Base-by-base conservation (phyloP, 768 basidiomycete genomes). In the Macrocybe gigantea region DNA sequence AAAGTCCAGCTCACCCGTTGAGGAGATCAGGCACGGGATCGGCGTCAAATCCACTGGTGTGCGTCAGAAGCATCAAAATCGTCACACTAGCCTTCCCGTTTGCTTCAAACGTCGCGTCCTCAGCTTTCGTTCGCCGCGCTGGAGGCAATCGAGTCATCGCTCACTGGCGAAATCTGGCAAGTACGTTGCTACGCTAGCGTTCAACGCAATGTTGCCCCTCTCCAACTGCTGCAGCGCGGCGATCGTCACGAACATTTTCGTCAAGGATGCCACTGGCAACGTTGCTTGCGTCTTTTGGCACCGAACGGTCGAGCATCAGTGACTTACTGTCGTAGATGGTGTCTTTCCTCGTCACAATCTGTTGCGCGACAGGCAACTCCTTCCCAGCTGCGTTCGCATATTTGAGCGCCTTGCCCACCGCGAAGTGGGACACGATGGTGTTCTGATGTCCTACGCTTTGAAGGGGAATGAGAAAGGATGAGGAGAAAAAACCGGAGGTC, bases 211-310 rank as follows among this genome's bases (percentile, higher is more conserved):
- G 15, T 36, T 52, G 1, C 58, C 54, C 15, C 48, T 45, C 9
- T 63, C 62, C 33, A 63, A 48, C 47, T 63, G 62, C 34, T 63
- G 60, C 48, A 63, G 44, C 5, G 56, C 57, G 1, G 53, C 52
- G 31, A 63, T 59, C 31, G 60, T 55, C 4, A 60, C 61, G 43
- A 63, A 61, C 54, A 63, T 46, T 44, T 63, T 63, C 33, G 62
- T 61, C 38, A 63, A 49, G n/a, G 62, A 63, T 2, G 62, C 62
- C 62, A 63, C 62, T 63, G 35, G 14, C 15, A 44, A 29, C 32
- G 13, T 8, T 11, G 7, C 40, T 36, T 46, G 13, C 10, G 14
- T 42, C 7, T 13, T 45, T 32, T 33, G 14, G 12, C 13, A n/a
- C 15, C 6, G 2, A 36, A 37, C 10, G 33, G 13, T 32, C 37